These are phyloP conservation scores for Straminergon stramineum DNA, from an alignment of 225 moss, liverwort and hornwort species.

Conservation along the genomic window DNA sequence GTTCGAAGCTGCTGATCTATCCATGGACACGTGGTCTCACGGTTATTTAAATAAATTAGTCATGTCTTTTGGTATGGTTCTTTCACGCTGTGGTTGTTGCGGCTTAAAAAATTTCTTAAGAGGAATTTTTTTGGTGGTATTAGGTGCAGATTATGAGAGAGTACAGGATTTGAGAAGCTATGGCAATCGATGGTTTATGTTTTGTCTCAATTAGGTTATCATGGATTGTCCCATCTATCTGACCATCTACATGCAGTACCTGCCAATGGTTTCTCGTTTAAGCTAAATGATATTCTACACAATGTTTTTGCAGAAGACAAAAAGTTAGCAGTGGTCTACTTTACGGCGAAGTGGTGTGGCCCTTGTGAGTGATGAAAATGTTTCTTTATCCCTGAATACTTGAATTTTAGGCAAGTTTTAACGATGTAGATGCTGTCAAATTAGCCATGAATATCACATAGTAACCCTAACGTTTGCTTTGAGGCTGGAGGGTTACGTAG, in stretches of 20 bases:
- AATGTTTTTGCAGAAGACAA: slow-evolving; percentile 19
- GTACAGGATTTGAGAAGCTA: not conserved
- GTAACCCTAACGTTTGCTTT: not conserved
- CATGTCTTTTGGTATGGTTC: not conserved
- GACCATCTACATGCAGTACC: not conserved
- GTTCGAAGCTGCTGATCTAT: not conserved
- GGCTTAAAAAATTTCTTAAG: not conserved
- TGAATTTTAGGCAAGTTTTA: not conserved
- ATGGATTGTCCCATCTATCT: not conserved
- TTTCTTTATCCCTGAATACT: not conserved
- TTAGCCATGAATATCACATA: not conserved
- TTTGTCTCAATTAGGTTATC: not conserved
- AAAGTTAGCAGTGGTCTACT: slow-evolving; percentile 41
- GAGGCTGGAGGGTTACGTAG: not conserved
- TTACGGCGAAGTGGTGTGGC: slow-evolving; percentile 56
- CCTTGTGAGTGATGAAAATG: slow-evolving; percentile 33
- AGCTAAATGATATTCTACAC: not conserved
- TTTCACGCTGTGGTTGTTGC: not conserved
- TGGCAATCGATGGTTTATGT: not conserved
- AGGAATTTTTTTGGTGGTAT: not conserved
- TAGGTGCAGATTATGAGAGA: not conserved
- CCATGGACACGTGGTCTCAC: not conserved
- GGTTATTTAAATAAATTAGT: not conserved
- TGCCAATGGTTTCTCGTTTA: not conserved
- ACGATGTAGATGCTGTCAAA: not conserved